Percentiles rank a stretch among this genome's conserved stretches.
These are phyloP conservation scores for Hemileccinum impolitum DNA, from an alignment of 768 basidiomycete genomes.

Conservation along the genomic window DNA sequence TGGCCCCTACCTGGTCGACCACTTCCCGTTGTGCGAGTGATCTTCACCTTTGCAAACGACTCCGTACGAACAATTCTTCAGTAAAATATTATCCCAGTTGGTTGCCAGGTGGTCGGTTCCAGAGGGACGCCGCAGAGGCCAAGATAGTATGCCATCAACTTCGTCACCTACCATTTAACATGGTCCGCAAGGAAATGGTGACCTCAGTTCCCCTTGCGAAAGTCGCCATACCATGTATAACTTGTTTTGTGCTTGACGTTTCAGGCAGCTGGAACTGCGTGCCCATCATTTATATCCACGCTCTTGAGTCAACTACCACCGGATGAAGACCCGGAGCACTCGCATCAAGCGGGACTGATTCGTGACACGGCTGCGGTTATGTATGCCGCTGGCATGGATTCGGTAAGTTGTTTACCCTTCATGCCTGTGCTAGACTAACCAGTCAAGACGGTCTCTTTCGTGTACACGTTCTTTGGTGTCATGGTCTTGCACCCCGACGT, in stretches of 20 bases:
- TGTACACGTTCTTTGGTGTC: background rate
- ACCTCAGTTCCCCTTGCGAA: background rate
- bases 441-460: background rate
- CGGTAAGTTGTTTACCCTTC: background rate
- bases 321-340: background rate
- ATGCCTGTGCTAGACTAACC: background rate
- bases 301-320: background rate
- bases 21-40: conserved; percentile 2
- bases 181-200: conserved; percentile 10
- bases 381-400: background rate
- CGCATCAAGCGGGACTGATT: background rate
- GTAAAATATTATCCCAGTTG: conserved; percentile 11
- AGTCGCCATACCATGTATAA: background rate
- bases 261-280: background rate
- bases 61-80: background rate
- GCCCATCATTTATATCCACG: background rate
- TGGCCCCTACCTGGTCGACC: conserved; percentile 9
- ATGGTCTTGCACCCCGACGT: background rate
- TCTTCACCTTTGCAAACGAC: too few species aligned
- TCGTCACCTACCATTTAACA: conserved; percentile 2
- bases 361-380: background rate
- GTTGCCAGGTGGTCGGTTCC: conserved; percentile 9
- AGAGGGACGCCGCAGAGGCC: conserved; percentile 3
- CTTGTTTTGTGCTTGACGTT: background rate
- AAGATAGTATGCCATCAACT: background rate